Base-by-base conservation (phyloP, 2,329 filamentous ascomycete species). In the Aschersonia sp. region DNA sequence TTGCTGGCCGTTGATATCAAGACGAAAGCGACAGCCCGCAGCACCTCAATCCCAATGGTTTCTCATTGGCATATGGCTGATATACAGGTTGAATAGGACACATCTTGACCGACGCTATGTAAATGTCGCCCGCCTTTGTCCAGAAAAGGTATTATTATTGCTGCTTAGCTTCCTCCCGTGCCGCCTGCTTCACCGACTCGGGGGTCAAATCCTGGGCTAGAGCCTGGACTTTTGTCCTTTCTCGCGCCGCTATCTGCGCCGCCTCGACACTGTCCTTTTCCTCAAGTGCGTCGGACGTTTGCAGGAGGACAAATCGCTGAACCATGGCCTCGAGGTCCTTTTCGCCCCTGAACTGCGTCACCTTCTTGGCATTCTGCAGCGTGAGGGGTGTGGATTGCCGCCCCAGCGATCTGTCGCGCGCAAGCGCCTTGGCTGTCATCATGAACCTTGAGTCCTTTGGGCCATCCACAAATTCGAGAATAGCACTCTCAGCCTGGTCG, bases 391-490 rank as follows among this genome's bases (percentile, higher is more conserved):
- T 84, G 57, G 85, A 68, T 2, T 69, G 62, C 46, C 76, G 71
- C 40, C 79, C 73, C 11, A 79, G 63, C 44, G 63, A 59, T 48
- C 72, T 66, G 58, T 80, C 74, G 30, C 80, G 74, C 42, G 86
- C 87, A 6, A 97, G 73, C 0, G 87, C 82, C 56, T 84, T 84
- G 30, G 92, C 92, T 3, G 89, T 95, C 77, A 97, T 81, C 58
- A 87, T 87, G 68, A 95, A 95, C 35, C 89, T 84, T 71, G 95
- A 86, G 66, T 98, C 92, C 62, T 83, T 84, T 35, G 88, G 87
- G 37, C 90, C 89, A 66, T 98, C 92, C 51, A 98, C 89, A 32
- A 98, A 77, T 67, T 97, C 88, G 44, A 98, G 81, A 53, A 98
- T 89, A 29, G 92, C 90, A 35, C 84, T 89, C 53, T 82, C 78